Percentiles rank a stretch among this genome's conserved stretches.
Evolutionary conservation across 2,329 filamentous ascomycete species (phyloP).

Genomic region (Pyrenochaeta sp.): DNA sequence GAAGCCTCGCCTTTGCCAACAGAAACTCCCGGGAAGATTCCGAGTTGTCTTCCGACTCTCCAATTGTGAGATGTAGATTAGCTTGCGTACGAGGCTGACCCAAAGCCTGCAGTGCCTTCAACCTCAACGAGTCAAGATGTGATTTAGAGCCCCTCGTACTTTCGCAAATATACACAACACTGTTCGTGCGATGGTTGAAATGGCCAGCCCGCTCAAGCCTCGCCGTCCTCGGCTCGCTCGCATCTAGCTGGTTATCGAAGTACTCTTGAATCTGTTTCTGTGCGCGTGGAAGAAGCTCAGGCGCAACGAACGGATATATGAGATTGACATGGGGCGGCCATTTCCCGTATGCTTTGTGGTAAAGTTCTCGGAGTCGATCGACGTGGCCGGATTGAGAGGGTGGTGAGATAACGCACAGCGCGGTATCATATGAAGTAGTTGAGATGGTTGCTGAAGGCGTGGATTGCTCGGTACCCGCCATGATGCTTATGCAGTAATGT

Average conservation of each 20-base stretch:
- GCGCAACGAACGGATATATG: slow-evolving; percentile 69
- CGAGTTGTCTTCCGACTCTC: slow-evolving; percentile 60
- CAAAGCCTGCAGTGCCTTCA: slow-evolving; percentile 28
- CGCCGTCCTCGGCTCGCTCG: slow-evolving; percentile 7
- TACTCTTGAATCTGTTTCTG: slow-evolving; percentile 50
- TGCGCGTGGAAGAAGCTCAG: slow-evolving; percentile 56
- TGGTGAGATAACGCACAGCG: slow-evolving; percentile 67
- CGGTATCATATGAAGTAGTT: slow-evolving; percentile 62
- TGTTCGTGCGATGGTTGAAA: slow-evolving; percentile 60
- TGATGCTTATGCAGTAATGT: slow-evolving; percentile 7
- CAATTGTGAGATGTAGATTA: slow-evolving; percentile 66
- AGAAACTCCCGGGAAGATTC: slow-evolving; percentile 59
- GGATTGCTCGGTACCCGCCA: slow-evolving; percentile 22
- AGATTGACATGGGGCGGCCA: slow-evolving; percentile 75
- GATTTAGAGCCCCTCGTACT: slow-evolving; percentile 2
- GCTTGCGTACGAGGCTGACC: slow-evolving; percentile 22
- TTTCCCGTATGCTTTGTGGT: slow-evolving; percentile 67
- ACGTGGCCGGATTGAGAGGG: slow-evolving; percentile 56
- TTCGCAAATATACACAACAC: slow-evolving; percentile 50
- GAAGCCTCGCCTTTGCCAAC: slow-evolving; percentile 59
- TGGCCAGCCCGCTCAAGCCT: slow-evolving; percentile 52
- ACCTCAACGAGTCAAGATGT: slow-evolving; percentile 25
- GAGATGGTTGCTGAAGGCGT: slow-evolving; percentile 16
- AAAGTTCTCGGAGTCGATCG: slow-evolving; percentile 64
- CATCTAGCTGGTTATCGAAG: slow-evolving; percentile 24